Base-by-base conservation (phyloP, 2,329 filamentous ascomycete species). In the Zymoseptoria passerinii region DNA sequence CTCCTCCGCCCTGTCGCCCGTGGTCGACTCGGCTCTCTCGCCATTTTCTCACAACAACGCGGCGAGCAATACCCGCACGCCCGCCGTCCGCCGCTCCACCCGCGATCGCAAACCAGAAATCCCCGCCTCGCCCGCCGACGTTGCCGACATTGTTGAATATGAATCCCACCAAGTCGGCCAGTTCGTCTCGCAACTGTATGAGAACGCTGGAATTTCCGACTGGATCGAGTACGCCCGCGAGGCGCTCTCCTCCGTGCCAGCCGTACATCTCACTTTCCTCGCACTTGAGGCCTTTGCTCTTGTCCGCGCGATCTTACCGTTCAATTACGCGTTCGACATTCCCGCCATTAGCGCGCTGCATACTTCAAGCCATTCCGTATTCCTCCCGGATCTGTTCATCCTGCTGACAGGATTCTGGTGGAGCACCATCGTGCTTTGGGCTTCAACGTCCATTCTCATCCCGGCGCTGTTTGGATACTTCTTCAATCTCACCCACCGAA, bases 401-500 rank as follows among this genome's bases (percentile, higher is more conserved):
- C 77, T 96, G 8, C 74, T 95, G 44, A 89, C 87, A 1, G 77
- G 81, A 48, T 81, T 82, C 27, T 97, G 96, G 80, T 97, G 92
- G 92, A 61, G 60, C 10, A 60, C 67, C 1, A 85, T 83, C 0
- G 88, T 92, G 0, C 83, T 88, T 19, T 97, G 92, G 91, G 72
- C 83, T 40, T 56, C 65, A 48, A 94, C 90, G 8, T 88, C 83
- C 70, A 73, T 89, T 56, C 68, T 89, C 50, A 64, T 92, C 28
- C 92, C 92, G 1, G 77, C 86, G 53, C 62, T 88, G 29, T 79
- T 85, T 49, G 90, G 89, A 27, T 97, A 94, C 77, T 95, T 96
- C 72, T 88, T 95, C 82, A 97, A 97, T 75, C 74, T 96, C 68
- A 89, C 86, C 48, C 75, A 82, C 55, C 79, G 81, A 49, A 77